Evolutionary conservation across 2,329 filamentous ascomycete species (phyloP).

Genomic region (Annulohypoxylon truncatum): DNA sequence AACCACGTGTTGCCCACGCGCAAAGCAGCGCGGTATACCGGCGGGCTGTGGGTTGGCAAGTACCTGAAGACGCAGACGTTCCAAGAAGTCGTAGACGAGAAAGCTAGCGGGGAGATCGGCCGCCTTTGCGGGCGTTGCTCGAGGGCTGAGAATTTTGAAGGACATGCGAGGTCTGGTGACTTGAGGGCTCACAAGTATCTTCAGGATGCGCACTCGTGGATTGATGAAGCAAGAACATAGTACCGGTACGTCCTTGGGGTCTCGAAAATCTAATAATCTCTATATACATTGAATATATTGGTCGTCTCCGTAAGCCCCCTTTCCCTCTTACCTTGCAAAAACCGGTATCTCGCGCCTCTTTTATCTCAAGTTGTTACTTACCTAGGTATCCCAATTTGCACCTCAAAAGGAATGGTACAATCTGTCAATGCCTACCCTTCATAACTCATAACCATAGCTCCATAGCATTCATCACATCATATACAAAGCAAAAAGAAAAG

Average conservation of each 20-base stretch:
- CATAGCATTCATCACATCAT: neutral
- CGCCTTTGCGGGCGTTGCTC: constrained; percentile 61
- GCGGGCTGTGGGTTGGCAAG: constrained; percentile 67
- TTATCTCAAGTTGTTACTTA: neutral
- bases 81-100: constrained; percentile 58
- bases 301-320: neutral
- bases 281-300: neutral
- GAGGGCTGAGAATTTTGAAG: constrained; percentile 64
- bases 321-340: neutral
- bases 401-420: neutral
- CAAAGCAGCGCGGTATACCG: constrained; percentile 61
- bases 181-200: constrained; percentile 58
- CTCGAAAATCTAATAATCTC: neutral
- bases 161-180: constrained; percentile 64
- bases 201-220: constrained; percentile 58
- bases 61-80: constrained; percentile 64
- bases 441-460: neutral
- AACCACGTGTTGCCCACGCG: constrained; percentile 66
- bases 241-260: neutral
- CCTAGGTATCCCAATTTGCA: neutral
- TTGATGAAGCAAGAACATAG: constrained; percentile 45
- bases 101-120: constrained; percentile 61
- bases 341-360: neutral
- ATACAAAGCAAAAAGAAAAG: constrained; percentile 9
- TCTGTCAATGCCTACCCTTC: constrained; percentile 3